phyloP scores from a whole-genome alignment of 768 basidiomycete species.

The Trametopsis cervina region DNA sequence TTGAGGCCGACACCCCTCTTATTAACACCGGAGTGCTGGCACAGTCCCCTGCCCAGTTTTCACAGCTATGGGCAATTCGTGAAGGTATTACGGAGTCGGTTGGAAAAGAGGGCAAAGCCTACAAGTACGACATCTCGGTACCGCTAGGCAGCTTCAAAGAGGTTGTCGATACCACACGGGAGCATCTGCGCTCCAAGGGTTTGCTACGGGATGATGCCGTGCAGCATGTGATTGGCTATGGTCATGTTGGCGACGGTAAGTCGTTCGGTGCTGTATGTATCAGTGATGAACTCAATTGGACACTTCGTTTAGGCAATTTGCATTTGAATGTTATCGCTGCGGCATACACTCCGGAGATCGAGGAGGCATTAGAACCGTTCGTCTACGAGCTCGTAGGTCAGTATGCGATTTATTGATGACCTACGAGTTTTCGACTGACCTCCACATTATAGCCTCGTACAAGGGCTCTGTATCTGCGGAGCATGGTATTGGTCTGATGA shows the following conservation, averaged over 20 bases:
- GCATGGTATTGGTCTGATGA: conserved; percentile 96
- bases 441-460: conserved; percentile 45
- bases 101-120: conserved; percentile 89
- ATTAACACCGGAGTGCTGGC: conserved; percentile 90
- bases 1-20: conserved; percentile 65
- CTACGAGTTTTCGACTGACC: not conserved
- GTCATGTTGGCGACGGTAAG: conserved; percentile 94
- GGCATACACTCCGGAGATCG: conserved; percentile 75
- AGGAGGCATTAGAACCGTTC: conserved; percentile 88
- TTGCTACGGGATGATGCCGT: conserved; percentile 68
- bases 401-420: conserved; percentile 22
- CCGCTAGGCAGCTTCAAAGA: conserved; percentile 82
- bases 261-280: conserved; percentile 7
- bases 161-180: conserved; percentile 75
- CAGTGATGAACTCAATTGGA: not conserved
- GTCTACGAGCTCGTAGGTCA: conserved; percentile 85
- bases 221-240: conserved; percentile 85
- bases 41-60: conserved; percentile 85
- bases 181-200: conserved; percentile 61
- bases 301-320: conserved; percentile 61
- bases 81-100: conserved; percentile 91
- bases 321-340: conserved; percentile 89
- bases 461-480: conserved; percentile 94
- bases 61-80: conserved; percentile 84
- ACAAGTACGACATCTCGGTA: conserved; percentile 95